Percentiles rank a stretch among this genome's conserved stretches.
Conservation (phyloP, 2,329 filamentous ascomycete genomes). For the Diaporthe amygdali region DNA sequence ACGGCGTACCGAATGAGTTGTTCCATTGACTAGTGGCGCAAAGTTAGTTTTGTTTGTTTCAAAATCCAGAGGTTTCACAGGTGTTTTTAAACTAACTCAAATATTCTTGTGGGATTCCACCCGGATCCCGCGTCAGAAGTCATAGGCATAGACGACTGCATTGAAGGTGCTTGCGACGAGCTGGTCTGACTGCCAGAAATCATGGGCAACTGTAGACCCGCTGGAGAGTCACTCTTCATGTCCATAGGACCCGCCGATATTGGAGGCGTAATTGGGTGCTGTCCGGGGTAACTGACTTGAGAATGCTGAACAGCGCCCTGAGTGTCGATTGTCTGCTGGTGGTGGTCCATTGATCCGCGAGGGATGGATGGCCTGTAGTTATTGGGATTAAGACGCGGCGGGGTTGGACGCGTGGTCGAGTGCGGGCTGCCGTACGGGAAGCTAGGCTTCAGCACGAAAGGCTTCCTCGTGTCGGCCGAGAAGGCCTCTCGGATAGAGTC, state of each 20-base stretch:
- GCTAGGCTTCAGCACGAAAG: conserved; percentile 86
- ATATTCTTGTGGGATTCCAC: conserved; percentile 89
- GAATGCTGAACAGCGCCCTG: conserved; percentile 54
- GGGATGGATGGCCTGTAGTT: conserved; percentile 46
- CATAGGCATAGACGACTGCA: conserved; percentile 62
- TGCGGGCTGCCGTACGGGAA: conserved; percentile 87
- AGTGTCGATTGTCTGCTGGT: conserved; percentile 57
- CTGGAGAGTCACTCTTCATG: conserved; percentile 77
- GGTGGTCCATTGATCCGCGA: conserved; percentile 55
- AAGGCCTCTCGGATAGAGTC: conserved; percentile 90
- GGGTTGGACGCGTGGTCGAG: conserved; percentile 66
- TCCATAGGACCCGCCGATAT: conserved; percentile 75
- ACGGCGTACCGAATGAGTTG: conserved; percentile 83
- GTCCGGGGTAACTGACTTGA: conserved; percentile 69
- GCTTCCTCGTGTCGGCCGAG: conserved; percentile 81
- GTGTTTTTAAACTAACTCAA: conserved; percentile 75
- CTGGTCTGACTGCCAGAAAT: conserved; percentile 53
- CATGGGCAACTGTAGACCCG: conserved; percentile 72
- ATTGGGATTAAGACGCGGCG: conserved; percentile 58
- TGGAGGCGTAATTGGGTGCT: conserved; percentile 79
- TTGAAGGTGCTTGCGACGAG: conserved; percentile 56
- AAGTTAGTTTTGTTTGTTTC: conserved; percentile 26
- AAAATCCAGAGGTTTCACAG: not conserved
- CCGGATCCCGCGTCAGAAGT: conserved; percentile 60
- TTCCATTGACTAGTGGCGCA: conserved; percentile 80